phyloP scores from a whole-genome alignment of 208 protist genomes.

The Crithidia brevicula region DNA sequence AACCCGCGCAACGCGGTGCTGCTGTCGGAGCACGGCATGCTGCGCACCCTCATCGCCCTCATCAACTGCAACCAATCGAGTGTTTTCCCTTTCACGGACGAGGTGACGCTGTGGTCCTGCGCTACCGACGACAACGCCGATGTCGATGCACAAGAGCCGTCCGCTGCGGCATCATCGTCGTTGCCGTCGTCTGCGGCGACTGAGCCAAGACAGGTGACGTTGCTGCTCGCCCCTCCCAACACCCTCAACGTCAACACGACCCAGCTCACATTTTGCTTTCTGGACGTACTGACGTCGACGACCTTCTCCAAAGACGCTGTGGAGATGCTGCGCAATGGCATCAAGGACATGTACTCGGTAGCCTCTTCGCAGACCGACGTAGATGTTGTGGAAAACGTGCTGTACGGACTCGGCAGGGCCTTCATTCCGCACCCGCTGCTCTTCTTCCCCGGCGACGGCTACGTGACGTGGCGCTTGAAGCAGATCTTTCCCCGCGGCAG shows the following conservation, averaged over 20 bases:
- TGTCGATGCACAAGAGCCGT: not conserved
- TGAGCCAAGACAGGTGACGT: slow-evolving; percentile 11
- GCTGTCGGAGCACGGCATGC: slow-evolving; percentile 50
- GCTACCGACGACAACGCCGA: not conserved
- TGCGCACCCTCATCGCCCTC: slow-evolving; percentile 62
- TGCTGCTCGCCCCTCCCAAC: slow-evolving; percentile 22
- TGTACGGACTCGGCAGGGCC: slow-evolving; percentile 60
- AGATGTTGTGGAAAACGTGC: slow-evolving; percentile 73
- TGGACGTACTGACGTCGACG: slow-evolving; percentile 60
- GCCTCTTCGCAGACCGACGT: slow-evolving; percentile 65
- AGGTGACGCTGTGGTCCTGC: slow-evolving; percentile 32
- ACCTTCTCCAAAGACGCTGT: slow-evolving; percentile 46
- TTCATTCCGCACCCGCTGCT: slow-evolving; percentile 48
- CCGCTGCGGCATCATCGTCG: not conserved
- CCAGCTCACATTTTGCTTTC: slow-evolving; percentile 68
- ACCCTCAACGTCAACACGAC: slow-evolving; percentile 66
- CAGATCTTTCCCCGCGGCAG: slow-evolving; percentile 33
- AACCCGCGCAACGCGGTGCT: slow-evolving; percentile 66
- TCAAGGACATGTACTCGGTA: slow-evolving; percentile 59
- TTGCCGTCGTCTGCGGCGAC: not conserved
- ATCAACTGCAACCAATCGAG: slow-evolving; percentile 62
- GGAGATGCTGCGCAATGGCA: slow-evolving; percentile 45
- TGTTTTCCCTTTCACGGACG: slow-evolving; percentile 57
- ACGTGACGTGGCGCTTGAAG: slow-evolving; percentile 57
- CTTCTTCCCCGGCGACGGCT: slow-evolving; percentile 73